Base-by-base conservation (phyloP, 2,329 filamentous ascomycete genomes). In the Xylaria digitata region DNA sequence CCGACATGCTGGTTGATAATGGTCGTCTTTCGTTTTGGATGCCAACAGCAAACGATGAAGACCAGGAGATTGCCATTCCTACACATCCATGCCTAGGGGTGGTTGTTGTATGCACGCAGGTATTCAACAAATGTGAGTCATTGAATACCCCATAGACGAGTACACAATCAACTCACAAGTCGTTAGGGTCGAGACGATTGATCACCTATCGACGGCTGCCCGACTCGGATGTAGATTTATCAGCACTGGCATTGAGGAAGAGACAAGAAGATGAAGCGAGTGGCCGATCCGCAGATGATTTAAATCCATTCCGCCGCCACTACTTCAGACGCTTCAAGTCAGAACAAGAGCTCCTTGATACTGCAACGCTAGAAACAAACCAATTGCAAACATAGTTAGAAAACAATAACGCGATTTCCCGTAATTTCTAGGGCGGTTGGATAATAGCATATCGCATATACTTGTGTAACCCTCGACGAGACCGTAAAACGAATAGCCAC, bases 21-120 rank as follows among this genome's bases (percentile, higher is more conserved):
- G 96, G 93, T 0, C 85, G 96, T 32, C 78, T 99, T 9, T 92
- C 92, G 7, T 96, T 99, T 83, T 99, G 96, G 96, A 97, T 98
- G 92, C 96, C 96, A 0, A 97, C 94, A 0, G 90, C 93, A 32
- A 94, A 93, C 75, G 90, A 92, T 67, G 87, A 93, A 72, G 86
- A 93, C 54, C 87, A 90, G 65, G 92, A 95, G 75, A 88, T 97
- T 23, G 84, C 88, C 0, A 86, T 95, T 15, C 95, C 95, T 0
- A 85, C 84, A 21, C 93, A 98, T 77, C 91, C 92, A 0, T 88
- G 87, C 64, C 81, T 99, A 15, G 86, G 91, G 73, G 81, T 95
- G 26, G 85, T 94, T 21, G 89, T 86, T 49, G 87, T 94, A 34
- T 97, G 94, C 75, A 88, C 92, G 6, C 96, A 99, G 77, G 84